Conservation (phyloP, 73 alveolate genomes). For the Paraurostyla sp. region DNA sequence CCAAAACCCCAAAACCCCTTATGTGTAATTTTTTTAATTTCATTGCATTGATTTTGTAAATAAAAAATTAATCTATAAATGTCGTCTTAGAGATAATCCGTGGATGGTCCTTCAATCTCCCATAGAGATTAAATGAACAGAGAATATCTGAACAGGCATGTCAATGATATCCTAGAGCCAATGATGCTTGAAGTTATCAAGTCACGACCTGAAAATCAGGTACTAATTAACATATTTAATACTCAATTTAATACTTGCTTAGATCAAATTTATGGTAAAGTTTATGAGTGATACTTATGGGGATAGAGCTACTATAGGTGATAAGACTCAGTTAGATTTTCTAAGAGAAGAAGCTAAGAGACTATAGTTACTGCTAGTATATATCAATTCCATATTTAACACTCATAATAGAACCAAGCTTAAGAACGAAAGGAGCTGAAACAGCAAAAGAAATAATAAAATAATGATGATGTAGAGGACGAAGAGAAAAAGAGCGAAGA, state of each 20-base stretch:
- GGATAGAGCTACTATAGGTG: constrained; percentile 35
- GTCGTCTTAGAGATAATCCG: too few relatives aligned
- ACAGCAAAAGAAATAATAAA: constrained; percentile 20
- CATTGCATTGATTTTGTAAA: too few relatives aligned
- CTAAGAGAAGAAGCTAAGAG: constrained; percentile 56
- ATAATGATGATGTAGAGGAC: constrained; percentile 27
- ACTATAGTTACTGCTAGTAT: background rate
- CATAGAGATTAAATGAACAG: constrained; percentile 51
- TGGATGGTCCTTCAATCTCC: constrained; percentile 1
- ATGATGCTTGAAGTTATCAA: constrained; percentile 58
- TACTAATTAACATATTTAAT: too few relatives aligned
- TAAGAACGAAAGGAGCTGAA: constrained; percentile 13
- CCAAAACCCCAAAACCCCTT: too few relatives aligned
- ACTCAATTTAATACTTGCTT: constrained; percentile 33
- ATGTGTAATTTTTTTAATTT: too few relatives aligned
- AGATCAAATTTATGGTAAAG: constrained; percentile 60
- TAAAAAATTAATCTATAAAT: too few relatives aligned
- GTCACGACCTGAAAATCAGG: constrained; percentile 61
- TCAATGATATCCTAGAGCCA: constrained; percentile 67
- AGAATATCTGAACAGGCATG: constrained; percentile 51
- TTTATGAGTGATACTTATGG: constrained; percentile 60
- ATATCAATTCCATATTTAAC: background rate
- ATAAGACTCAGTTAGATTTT: constrained; percentile 3
- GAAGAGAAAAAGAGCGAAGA: background rate
- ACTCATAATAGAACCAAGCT: constrained; percentile 17